phyloP scores from a whole-genome alignment of 257 asterid species.

The Petrea volubilis region DNA sequence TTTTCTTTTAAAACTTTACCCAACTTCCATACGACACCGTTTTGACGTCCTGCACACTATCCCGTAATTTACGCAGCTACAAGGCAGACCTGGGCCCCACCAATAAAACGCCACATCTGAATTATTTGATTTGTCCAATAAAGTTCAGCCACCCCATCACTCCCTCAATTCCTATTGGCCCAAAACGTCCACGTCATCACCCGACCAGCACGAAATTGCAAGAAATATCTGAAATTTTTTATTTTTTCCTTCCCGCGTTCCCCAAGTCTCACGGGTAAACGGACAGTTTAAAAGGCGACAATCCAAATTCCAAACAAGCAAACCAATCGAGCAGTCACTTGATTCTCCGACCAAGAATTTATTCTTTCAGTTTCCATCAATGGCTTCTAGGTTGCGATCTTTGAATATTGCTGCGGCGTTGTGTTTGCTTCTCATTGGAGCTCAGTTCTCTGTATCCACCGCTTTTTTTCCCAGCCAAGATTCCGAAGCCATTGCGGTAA shows the following conservation, averaged over 20 bases:
- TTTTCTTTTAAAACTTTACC: no score
- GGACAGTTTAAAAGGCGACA: background rate
- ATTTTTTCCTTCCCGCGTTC: no score
- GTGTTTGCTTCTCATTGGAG: slow-evolving; percentile 33
- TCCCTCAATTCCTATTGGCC: slow-evolving; percentile 53
- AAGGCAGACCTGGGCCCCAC: no score
- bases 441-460: slow-evolving; percentile 29
- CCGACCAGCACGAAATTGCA: slow-evolving; percentile 20
- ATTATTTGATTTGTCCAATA: slow-evolving; percentile 28
- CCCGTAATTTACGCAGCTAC: no score
- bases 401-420: slow-evolving; percentile 15
- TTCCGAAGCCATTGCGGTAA: slow-evolving; percentile 58
- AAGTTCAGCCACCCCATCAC: slow-evolving; percentile 18
- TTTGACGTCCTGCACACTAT: no score
- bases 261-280: background rate
- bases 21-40: no score
- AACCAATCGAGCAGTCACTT: background rate
- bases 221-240: slow-evolving; percentile 6
- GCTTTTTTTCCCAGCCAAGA: slow-evolving; percentile 42
- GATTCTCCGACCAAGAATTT: background rate
- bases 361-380: background rate
- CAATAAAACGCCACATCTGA: no score
- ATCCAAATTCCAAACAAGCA: background rate
- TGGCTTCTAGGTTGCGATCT: slow-evolving; percentile 42
- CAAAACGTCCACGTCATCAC: slow-evolving; percentile 40